A percentile compares a stretch with the other conserved stretches of the same genome.
phyloP scores from a whole-genome alignment of 1,139 yeast genomes.

The Kluyveromyces sp. region DNA sequence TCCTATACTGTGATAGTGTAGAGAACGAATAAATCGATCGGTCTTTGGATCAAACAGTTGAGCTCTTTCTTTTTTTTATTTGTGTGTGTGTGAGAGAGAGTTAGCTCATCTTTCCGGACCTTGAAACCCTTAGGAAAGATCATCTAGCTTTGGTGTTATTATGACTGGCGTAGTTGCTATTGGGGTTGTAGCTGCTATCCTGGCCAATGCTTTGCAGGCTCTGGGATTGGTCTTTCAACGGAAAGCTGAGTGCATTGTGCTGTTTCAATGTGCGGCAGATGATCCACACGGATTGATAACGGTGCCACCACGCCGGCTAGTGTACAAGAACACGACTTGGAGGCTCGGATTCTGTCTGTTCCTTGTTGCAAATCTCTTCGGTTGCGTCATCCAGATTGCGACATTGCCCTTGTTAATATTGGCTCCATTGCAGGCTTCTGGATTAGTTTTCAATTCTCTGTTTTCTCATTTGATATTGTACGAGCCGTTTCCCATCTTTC shows the following conservation, averaged over 20 bases:
- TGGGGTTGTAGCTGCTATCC: constrained; percentile 70
- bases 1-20: no score
- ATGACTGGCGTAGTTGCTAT: constrained; percentile 12
- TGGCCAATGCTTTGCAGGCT: constrained; percentile 77
- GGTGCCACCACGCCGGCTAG: constrained; percentile 10
- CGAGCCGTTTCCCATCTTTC: constrained; percentile 59
- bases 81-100: no score
- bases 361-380: constrained; percentile 66
- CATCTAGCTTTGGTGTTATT: neutral
- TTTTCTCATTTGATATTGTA: constrained; percentile 63
- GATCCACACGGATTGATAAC: neutral
- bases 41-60: no score
- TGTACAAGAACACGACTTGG: constrained; percentile 63
- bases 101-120: no score
- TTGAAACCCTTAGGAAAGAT: no score
- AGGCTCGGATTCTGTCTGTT: constrained; percentile 64
- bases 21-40: no score
- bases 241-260: constrained; percentile 43
- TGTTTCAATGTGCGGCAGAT: constrained; percentile 4
- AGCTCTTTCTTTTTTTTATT: no score
- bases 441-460: constrained; percentile 75
- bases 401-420: constrained; percentile 74
- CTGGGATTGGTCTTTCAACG: constrained; percentile 79
- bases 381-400: constrained; percentile 76
- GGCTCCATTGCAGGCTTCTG: constrained; percentile 81